phyloP scores from a whole-genome alignment of 495 filamentous ascomycete genomes.

The Xylaria acuta region DNA sequence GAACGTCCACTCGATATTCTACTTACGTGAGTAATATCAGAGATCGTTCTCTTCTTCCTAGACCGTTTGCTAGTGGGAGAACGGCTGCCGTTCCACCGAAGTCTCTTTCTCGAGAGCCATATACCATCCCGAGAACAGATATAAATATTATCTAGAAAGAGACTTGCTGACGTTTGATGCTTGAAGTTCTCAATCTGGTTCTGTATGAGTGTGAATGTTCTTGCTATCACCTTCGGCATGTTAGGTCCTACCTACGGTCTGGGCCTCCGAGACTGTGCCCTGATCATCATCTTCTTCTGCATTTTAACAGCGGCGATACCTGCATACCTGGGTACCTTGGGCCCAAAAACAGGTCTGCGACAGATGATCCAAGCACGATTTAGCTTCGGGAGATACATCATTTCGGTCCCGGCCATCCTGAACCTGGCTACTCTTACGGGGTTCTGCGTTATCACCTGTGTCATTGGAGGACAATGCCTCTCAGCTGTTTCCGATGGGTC shows the following conservation, averaged over 20 bases:
- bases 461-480: conserved; percentile 56
- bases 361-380: conserved; percentile 64
- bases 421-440: conserved; percentile 57
- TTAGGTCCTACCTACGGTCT: conserved; percentile 58
- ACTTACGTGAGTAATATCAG: conserved; percentile 40
- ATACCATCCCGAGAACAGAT: background rate
- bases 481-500: conserved; percentile 57
- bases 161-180: background rate
- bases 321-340: conserved; percentile 59
- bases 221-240: conserved; percentile 60
- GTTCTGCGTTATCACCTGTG: conserved; percentile 56
- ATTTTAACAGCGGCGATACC: conserved; percentile 54
- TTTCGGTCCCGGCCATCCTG: conserved; percentile 55
- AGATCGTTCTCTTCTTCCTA: background rate
- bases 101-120: background rate
- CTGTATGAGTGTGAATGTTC: conserved; percentile 22
- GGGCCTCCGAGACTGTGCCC: conserved; percentile 51
- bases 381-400: conserved; percentile 56
- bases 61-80: background rate
- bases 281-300: conserved; percentile 64
- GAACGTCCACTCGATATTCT: conserved; percentile 53
- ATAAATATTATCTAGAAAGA: background rate
- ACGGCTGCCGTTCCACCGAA: background rate
- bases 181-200: conserved; percentile 52
- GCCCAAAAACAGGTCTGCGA: conserved; percentile 58